Evolutionary conservation across 2,329 filamentous ascomycete genomes (phyloP).

Genomic region (Hypoxylon sp.): DNA sequence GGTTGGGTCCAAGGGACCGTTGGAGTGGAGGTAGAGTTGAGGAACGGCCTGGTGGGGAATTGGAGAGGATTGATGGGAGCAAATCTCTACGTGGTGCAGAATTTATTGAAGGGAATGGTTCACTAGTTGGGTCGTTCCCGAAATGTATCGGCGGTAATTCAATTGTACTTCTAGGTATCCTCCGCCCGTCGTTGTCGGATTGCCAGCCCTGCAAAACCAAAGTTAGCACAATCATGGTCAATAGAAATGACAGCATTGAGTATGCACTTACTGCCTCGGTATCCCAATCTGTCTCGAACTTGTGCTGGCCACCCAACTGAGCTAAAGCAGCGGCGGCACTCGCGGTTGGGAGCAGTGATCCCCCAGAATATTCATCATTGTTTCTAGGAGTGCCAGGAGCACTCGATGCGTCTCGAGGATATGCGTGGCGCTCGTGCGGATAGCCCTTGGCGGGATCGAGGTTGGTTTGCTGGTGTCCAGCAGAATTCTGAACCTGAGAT

Average conservation of each 20-base stretch:
- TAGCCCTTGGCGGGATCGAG: constrained; percentile 62
- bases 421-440: constrained; percentile 74
- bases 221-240: constrained; percentile 45
- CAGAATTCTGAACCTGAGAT: constrained; percentile 63
- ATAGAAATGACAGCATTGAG: constrained; percentile 54
- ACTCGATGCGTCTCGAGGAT: constrained; percentile 76
- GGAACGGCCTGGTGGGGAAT: constrained; percentile 87
- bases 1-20: constrained; percentile 76
- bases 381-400: constrained; percentile 77
- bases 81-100: constrained; percentile 77
- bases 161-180: constrained; percentile 76
- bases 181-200: constrained; percentile 77
- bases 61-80: constrained; percentile 84
- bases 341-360: constrained; percentile 75
- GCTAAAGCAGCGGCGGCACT: constrained; percentile 89
- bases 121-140: constrained; percentile 76
- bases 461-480: constrained; percentile 50
- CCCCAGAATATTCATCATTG: constrained; percentile 77
- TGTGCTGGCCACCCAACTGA: constrained; percentile 81
- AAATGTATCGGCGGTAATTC: constrained; percentile 80
- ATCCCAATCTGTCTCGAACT: constrained; percentile 82
- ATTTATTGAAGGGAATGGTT: constrained; percentile 76
- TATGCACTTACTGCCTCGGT: constrained; percentile 74
- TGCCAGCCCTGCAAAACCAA: constrained; percentile 72
- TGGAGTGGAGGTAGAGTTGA: constrained; percentile 90